Evolutionary conservation across 306 rosid genomes (phyloP).

Genomic region (Citrullus colocynthis): DNA sequence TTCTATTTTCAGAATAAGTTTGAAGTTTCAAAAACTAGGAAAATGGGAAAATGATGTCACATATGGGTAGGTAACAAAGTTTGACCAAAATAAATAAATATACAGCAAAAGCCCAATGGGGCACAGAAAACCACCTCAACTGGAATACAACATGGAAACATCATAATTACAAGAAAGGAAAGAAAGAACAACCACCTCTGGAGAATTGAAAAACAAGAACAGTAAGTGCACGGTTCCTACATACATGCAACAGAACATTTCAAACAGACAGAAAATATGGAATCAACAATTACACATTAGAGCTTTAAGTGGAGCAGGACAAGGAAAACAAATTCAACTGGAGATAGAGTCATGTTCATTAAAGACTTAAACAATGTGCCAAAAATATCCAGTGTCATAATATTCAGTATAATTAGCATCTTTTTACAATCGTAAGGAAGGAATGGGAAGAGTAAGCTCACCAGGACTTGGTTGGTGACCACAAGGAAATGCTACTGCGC

Average conservation of each 20-base stretch:
- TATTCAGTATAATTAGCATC: neutral
- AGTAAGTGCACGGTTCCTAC: neutral
- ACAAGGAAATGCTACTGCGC: conserved; percentile 42
- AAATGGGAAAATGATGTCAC: neutral
- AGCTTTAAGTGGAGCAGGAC: neutral
- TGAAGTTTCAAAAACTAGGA: neutral
- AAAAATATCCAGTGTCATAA: neutral
- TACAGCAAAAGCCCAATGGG: neutral
- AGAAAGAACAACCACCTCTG: neutral
- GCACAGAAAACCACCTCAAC: neutral
- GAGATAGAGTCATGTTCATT: neutral
- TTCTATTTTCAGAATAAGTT: neutral
- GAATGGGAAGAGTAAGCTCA: conserved; percentile 4
- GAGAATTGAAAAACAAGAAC: neutral
- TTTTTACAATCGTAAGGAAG: neutral
- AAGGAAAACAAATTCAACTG: neutral
- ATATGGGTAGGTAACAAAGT: neutral
- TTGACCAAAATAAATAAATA: neutral
- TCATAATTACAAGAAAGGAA: neutral
- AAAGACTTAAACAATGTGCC: neutral
- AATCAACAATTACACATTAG: neutral
- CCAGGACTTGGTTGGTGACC: conserved; percentile 20
- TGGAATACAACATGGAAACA: neutral
- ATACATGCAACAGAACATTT: neutral
- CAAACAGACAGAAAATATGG: neutral